Base-by-base conservation (phyloP, 176 grass and related monocot genomes). In the Cenchrus purpureus region DNA sequence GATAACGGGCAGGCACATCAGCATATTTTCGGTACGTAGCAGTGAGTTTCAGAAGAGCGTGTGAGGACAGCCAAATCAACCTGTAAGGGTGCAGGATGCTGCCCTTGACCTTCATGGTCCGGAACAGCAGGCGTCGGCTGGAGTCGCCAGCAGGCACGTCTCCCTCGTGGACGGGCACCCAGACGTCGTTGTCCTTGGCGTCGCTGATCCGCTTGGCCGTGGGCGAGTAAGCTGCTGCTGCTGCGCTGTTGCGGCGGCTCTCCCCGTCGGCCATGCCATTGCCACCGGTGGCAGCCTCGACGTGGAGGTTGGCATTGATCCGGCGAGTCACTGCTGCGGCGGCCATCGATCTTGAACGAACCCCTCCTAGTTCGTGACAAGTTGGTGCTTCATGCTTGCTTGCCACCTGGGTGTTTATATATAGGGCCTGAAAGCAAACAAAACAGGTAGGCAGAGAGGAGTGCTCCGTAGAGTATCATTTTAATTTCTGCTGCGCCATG, bases 11-110 rank as follows among this genome's bases (percentile, higher is more conserved):
- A 65, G 16, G 1, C 12, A 2, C 10, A 49, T 83, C 22, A 73
- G 25, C 25, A 25, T 25, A 25, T 25, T 25, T 40, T 40, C 3
- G 37, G 1, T 3, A 2, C 0, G 53, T 31, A 52, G 20, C 13
- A 54, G 49, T 55, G 28, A 74, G 72, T 55, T 74, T 74, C 8
- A 34, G 25, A 32, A 53, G 14, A 55, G 50, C 72, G 34, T 34
- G 14, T 57, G 68, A 0, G 4, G 4, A 43, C 4, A 22, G 68
- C 42, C 40, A 16, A 10, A 74, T 32, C 29, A 49, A 89, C 88
- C 88, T 90, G 88, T 86, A 86, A 31, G 88, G 79, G 59, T 90
- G 84, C 42, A 90, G 65, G 79, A 86, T 86, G 73, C 79, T 73
- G 59, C 84, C 88, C 74, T 86, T 90, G 79, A 90, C 88, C 59